phyloP scores from a whole-genome alignment of 2,329 filamentous ascomycete genomes.

The Hypoxylon sp. region DNA sequence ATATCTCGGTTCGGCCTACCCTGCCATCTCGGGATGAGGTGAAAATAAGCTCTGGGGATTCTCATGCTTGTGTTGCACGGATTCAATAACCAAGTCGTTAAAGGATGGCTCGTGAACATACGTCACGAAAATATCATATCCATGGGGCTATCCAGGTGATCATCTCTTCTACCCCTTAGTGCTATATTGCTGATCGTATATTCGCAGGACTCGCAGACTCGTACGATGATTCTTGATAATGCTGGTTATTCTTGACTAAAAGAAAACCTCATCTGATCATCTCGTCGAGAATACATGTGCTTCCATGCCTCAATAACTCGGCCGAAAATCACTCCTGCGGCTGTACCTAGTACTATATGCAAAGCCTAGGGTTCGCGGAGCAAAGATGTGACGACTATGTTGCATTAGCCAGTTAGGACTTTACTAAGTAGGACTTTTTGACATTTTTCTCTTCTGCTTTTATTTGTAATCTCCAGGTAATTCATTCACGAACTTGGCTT shows the following conservation, averaged over 20 bases:
- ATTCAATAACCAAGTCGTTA: too few species aligned
- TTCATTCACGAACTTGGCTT: too few species aligned
- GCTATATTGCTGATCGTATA: constrained; percentile 11
- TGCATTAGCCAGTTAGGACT: constrained; percentile 25
- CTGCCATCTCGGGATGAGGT: too few species aligned
- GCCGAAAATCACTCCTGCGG: constrained; percentile 5
- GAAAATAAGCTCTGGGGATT: too few species aligned
- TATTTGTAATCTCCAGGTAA: too few species aligned
- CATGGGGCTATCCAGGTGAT: neutral
- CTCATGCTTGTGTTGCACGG: too few species aligned
- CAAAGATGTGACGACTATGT: constrained; percentile 28
- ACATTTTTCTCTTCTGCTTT: constrained; percentile 1
- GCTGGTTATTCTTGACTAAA: constrained; percentile 6
- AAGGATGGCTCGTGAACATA: too few species aligned
- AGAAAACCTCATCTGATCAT: constrained; percentile 18
- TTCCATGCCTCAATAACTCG: too few species aligned
- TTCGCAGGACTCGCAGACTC: constrained; percentile 18
- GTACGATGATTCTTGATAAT: constrained; percentile 19
- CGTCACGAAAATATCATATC: too few species aligned
- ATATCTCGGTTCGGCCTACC: too few species aligned
- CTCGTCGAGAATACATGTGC: constrained; percentile 8
- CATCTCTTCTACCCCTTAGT: neutral
- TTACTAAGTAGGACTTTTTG: constrained; percentile 8
- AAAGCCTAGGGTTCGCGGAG: constrained; percentile 27
- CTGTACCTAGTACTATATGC: constrained; percentile 20